Evolutionary conservation across 106 monocot genomes (phyloP).

Genomic region (Dioscorea dumetorum): DNA sequence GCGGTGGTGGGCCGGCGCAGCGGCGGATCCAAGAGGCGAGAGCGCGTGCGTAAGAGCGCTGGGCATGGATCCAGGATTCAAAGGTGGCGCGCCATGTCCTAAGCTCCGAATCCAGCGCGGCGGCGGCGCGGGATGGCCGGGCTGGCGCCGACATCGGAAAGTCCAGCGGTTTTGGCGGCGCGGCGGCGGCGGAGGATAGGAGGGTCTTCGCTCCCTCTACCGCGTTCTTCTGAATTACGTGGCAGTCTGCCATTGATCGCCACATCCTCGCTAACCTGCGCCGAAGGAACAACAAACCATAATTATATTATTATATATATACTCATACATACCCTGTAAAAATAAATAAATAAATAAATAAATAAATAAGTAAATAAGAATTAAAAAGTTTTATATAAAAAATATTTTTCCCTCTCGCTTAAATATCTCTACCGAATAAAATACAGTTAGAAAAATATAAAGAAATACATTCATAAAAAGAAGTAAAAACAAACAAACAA

Average conservation of each 20-base stretch:
- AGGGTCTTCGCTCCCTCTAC: slow-evolving; percentile 74
- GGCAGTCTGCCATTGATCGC: slow-evolving; percentile 66
- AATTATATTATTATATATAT: no score
- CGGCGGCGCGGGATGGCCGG: slow-evolving; percentile 17
- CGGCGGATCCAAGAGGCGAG: slow-evolving; percentile 56
- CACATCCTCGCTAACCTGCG: slow-evolving; percentile 72
- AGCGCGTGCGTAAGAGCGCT: slow-evolving; percentile 53
- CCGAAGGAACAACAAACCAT: background rate
- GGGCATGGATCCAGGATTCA: slow-evolving; percentile 37
- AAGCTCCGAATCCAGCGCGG: slow-evolving; percentile 52
- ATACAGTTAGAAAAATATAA: no score
- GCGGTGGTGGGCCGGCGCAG: slow-evolving; percentile 38
- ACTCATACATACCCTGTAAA: background rate
- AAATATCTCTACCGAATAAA: background rate
- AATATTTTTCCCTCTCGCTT: background rate
- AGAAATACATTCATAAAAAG: no score
- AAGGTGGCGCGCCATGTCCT: slow-evolving; percentile 44
- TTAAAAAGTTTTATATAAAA: background rate
- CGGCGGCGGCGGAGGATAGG: slow-evolving; percentile 21
- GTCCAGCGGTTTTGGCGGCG: slow-evolving; percentile 13
- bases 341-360: background rate
- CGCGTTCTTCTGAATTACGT: slow-evolving; percentile 57
- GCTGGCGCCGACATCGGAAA: slow-evolving; percentile 1
- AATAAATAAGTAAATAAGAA: background rate
- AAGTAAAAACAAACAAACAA: no score